These are phyloP conservation scores for Phaeophleospora eucalypticola DNA, from an alignment of 2,329 filamentous ascomycete species.

Conservation along the genomic window DNA sequence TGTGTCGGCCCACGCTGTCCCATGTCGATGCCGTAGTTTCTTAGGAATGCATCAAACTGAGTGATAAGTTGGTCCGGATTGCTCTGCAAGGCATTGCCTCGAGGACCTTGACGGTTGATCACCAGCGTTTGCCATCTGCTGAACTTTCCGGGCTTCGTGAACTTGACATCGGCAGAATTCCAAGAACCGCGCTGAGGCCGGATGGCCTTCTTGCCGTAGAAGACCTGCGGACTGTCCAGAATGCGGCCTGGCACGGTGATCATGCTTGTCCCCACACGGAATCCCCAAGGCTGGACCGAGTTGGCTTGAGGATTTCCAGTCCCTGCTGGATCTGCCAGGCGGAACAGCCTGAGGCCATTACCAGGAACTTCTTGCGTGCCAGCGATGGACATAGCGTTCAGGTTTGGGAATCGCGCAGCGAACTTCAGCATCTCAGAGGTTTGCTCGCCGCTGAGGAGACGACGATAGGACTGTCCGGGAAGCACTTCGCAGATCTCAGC, in stretches of 20 bases:
- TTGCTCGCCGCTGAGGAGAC: constrained; percentile 58
- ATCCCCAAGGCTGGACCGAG: constrained; percentile 51
- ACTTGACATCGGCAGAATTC: constrained; percentile 44
- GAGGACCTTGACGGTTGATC: constrained; percentile 18
- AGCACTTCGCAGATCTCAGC: constrained; percentile 62
- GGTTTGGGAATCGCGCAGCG: constrained; percentile 62
- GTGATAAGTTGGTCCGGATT: constrained; percentile 14
- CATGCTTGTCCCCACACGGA: constrained; percentile 58
- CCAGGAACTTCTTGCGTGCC: constrained; percentile 32
- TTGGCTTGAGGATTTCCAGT: constrained; percentile 16
- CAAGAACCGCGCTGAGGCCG: constrained; percentile 26
- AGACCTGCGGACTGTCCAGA: constrained; percentile 56
- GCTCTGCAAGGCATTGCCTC: constrained; percentile 13
- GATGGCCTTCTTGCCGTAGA: constrained; percentile 47
- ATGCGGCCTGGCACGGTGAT: constrained; percentile 71
- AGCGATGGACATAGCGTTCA: constrained; percentile 64
- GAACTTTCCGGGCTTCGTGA: constrained; percentile 52
- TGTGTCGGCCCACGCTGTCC: constrained; percentile 13
- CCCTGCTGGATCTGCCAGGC: constrained; percentile 38
- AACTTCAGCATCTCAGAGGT: constrained; percentile 67
- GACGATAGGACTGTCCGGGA: constrained; percentile 60
- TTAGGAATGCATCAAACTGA: constrained; percentile 17
- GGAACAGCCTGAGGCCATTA: constrained; percentile 55
- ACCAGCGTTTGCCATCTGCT: constrained; percentile 43
- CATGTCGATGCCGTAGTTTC: constrained; percentile 27